Evolutionary conservation across 352 stramenopile genomes (phyloP).

Genomic region (Phytophthora agathidicida): DNA sequence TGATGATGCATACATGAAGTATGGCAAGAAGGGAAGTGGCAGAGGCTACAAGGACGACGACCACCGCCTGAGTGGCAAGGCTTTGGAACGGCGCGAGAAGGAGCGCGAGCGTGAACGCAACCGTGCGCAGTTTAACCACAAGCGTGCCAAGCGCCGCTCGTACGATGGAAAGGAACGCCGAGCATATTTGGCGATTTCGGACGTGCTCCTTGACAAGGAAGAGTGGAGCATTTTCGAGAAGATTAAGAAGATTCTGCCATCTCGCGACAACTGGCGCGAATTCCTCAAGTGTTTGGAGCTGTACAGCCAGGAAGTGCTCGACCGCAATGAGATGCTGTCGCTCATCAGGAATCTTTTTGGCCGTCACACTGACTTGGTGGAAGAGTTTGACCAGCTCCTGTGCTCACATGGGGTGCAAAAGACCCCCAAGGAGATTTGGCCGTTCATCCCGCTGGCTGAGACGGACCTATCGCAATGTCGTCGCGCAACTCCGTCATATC

Average conservation of each 20-base stretch:
- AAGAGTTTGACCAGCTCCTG: constrained; percentile 81
- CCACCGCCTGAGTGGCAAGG: constrained; percentile 54
- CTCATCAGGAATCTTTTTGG: constrained; percentile 90
- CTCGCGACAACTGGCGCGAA: constrained; percentile 95
- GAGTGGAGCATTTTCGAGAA: constrained; percentile 95
- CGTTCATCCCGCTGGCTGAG: constrained; percentile 91
- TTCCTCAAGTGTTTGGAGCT: constrained; percentile 99
- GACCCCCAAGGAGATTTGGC: constrained; percentile 90
- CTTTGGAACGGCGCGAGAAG: constrained; percentile 74
- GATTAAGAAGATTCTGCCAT: constrained; percentile 93
- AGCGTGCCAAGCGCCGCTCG: constrained; percentile 66
- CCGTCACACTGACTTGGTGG: constrained; percentile 81
- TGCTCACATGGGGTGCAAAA: constrained; percentile 80
- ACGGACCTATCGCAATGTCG: constrained; percentile 92
- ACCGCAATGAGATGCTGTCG: constrained; percentile 88
- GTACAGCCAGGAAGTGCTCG: constrained; percentile 97
- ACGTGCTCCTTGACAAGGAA: constrained; percentile 85
- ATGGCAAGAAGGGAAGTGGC: constrained; percentile 49
- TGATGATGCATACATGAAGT: constrained; percentile 44
- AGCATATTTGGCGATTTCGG: constrained; percentile 70
- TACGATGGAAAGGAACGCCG: constrained; percentile 83
- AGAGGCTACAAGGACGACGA: constrained; percentile 68
- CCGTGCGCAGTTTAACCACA: constrained; percentile 73
- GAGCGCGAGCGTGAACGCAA: constrained; percentile 81
- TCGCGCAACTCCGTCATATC: constrained; percentile 96